phyloP scores from a whole-genome alignment of 306 rosid species.

The Echinosophora koreensis region DNA sequence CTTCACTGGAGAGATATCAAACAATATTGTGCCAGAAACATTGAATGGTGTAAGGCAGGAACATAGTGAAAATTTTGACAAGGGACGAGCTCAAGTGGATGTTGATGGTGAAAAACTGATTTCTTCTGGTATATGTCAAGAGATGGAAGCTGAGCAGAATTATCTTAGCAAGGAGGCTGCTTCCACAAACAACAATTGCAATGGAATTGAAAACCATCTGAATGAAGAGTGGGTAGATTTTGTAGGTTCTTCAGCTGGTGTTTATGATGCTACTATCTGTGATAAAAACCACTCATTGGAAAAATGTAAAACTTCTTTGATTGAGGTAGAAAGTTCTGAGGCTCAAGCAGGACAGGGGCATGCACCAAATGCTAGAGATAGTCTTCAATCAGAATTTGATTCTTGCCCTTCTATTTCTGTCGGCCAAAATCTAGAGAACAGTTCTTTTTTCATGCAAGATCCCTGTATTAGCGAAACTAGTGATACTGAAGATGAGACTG shows the following conservation, averaged over 20 bases:
- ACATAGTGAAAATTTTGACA: slow-evolving; percentile 41
- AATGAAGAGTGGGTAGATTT: slow-evolving; percentile 42
- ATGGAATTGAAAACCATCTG: slow-evolving; percentile 17
- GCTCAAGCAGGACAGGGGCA: slow-evolving; percentile 35
- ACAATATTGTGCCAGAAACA: slow-evolving; percentile 30
- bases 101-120: slow-evolving; percentile 36
- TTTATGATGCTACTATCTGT: slow-evolving; percentile 4
- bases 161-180: slow-evolving; percentile 11
- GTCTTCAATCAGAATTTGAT: slow-evolving; percentile 45
- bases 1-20: slow-evolving; percentile 31
- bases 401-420: slow-evolving; percentile 36
- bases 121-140: slow-evolving; percentile 41
- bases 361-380: slow-evolving; percentile 39
- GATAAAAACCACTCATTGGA: slow-evolving; percentile 36
- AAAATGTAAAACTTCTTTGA: slow-evolving; percentile 36
- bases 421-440: slow-evolving; percentile 38
- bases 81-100: slow-evolving; percentile 31
- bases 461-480: slow-evolving; percentile 43
- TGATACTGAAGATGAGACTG: slow-evolving; percentile 52
- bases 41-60: slow-evolving; percentile 45
- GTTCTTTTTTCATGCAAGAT: slow-evolving; percentile 42
- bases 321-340: slow-evolving; percentile 45
- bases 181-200: slow-evolving; percentile 38
- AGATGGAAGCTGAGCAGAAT: slow-evolving; percentile 43
- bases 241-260: slow-evolving; percentile 32